Evolutionary conservation across 495 filamentous ascomycete genomes (phyloP).

Genomic region (Neurospora sp.): DNA sequence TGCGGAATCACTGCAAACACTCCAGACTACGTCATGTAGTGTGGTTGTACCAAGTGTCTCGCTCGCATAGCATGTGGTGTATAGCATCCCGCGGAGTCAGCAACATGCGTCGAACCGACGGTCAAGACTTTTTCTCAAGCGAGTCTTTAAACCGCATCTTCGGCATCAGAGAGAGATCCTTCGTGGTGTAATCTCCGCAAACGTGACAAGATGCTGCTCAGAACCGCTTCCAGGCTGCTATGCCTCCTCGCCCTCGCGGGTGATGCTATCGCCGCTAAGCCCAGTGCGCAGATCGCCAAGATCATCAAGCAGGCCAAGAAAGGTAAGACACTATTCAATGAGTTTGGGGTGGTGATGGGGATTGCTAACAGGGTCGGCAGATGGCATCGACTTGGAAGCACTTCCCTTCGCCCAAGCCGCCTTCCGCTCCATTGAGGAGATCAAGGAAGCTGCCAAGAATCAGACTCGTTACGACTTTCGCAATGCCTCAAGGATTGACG

Average conservation of each 20-base stretch:
- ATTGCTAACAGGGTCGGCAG: background rate
- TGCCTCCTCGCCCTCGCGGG: background rate
- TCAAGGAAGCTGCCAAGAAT: background rate
- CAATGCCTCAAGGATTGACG: background rate
- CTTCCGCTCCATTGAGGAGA: background rate
- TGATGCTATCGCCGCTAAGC: background rate
- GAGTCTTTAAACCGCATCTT: background rate
- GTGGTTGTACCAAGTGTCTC: background rate
- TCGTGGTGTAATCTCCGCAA: background rate
- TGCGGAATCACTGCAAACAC: background rate
- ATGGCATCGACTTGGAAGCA: background rate
- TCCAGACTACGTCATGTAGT: background rate
- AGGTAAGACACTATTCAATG: background rate
- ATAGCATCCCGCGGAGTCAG: background rate
- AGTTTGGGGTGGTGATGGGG: background rate
- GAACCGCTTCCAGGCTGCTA: background rate
- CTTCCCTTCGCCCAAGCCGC: constrained; percentile 5
- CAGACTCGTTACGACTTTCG: background rate
- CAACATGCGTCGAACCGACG: background rate
- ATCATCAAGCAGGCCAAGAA: background rate
- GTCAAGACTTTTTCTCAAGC: background rate
- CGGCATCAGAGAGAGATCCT: background rate
- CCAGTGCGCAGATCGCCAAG: background rate
- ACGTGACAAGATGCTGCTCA: background rate
- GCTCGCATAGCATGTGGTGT: background rate